Evolutionary conservation across 1,284 basidiomycete species (phyloP).

Genomic region (Microbotryum scabiosae): DNA sequence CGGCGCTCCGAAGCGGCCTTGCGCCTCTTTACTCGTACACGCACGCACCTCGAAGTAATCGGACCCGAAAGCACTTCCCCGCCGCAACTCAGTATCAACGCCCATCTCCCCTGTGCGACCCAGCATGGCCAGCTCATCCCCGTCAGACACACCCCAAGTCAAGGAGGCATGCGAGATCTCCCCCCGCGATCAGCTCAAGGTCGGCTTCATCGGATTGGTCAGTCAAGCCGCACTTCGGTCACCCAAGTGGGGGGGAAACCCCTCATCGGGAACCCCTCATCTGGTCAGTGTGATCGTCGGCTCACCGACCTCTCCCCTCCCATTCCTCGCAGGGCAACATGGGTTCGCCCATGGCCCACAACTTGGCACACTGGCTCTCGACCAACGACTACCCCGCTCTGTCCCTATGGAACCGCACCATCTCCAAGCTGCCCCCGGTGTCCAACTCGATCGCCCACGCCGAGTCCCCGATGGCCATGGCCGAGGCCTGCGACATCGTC

Average conservation of each 20-base stretch:
- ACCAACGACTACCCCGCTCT: conserved; percentile 31
- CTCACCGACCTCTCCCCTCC: neutral
- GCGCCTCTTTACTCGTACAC: too few relatives aligned
- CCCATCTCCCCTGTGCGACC: too few relatives aligned
- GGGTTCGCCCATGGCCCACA: conserved; percentile 64
- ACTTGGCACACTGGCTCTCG: conserved; percentile 53
- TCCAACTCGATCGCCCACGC: conserved; percentile 50
- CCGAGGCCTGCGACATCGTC: conserved; percentile 63
- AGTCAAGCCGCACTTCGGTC: neutral
- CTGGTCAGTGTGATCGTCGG: neutral
- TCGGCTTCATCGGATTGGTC: conserved; percentile 27
- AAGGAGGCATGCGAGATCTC: too few relatives aligned
- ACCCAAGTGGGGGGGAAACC: neutral
- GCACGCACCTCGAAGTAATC: too few relatives aligned
- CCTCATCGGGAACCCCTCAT: too few relatives aligned
- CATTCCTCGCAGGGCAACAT: conserved; percentile 42
- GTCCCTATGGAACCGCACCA: conserved; percentile 57
- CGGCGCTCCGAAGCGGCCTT: too few relatives aligned
- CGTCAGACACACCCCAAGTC: too few relatives aligned
- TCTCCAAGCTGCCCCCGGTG: conserved; percentile 53
- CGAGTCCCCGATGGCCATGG: conserved; percentile 52
- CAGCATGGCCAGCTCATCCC: too few relatives aligned
- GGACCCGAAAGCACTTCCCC: too few relatives aligned
- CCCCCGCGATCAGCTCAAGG: neutral
- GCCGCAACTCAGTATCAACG: too few relatives aligned